Evolutionary conservation across 108 stramenopile genomes (phyloP).

Genomic region (Cylindrotheca fusiformis): DNA sequence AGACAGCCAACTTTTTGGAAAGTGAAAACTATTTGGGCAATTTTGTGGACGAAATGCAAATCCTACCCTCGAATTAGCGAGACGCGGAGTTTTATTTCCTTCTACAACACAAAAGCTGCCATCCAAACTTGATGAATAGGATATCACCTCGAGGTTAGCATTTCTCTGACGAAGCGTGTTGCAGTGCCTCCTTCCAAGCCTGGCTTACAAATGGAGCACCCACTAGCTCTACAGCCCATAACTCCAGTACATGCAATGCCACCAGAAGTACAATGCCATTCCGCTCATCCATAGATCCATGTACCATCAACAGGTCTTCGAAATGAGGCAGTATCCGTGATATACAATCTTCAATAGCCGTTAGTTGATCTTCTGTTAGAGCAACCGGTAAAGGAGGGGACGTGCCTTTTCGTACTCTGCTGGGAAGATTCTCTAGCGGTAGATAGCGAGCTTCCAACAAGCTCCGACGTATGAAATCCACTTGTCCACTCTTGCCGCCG

Average conservation of each 20-base stretch:
- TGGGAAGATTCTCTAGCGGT: neutral
- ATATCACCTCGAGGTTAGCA: too few species aligned
- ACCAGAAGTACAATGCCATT: neutral
- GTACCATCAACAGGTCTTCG: neutral
- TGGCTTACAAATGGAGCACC: neutral
- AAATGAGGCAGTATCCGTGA: neutral
- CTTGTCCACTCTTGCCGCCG: neutral
- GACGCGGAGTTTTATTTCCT: too few species aligned
- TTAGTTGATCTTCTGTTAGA: neutral
- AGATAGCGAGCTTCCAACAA: neutral
- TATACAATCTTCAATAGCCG: neutral
- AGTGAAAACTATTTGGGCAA: too few species aligned
- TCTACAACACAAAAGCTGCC: too few species aligned
- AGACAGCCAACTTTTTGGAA: too few species aligned
- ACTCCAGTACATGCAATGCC: neutral
- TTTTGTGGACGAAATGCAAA: too few species aligned
- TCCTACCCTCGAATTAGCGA: too few species aligned
- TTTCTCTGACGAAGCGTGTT: too few species aligned
- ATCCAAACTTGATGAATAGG: too few species aligned
- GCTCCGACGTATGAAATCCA: neutral
- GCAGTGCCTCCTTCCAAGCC: neutral
- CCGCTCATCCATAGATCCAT: neutral
- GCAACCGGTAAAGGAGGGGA: neutral
- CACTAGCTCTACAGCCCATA: neutral
- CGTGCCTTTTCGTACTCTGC: neutral